Percentiles rank a stretch among this genome's conserved stretches.
These are phyloP conservation scores for Baorangia bicolor DNA, from an alignment of 768 basidiomycete genomes.

Conservation along the genomic window DNA sequence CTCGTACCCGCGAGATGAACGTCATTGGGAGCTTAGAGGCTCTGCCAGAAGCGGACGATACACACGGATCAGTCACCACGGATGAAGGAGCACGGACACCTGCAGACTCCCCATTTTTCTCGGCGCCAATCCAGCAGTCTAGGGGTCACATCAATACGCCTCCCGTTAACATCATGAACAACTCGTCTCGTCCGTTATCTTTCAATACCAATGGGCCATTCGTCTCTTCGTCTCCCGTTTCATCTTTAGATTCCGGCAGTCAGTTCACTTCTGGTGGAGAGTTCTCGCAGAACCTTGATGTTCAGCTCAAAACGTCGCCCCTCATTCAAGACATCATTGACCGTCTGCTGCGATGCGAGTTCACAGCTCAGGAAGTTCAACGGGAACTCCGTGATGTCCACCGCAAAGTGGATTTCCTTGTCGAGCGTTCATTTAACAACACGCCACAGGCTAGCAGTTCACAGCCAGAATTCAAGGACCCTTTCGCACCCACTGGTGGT, in stretches of 20 bases:
- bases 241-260: conserved; percentile 74
- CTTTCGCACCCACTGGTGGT: conserved; percentile 52
- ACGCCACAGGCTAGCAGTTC: conserved; percentile 19
- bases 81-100: conserved; percentile 28
- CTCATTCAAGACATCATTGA: conserved; percentile 74
- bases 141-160: conserved; percentile 46
- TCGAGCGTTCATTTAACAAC: conserved; percentile 58
- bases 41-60: conserved; percentile 56
- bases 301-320: conserved; percentile 74
- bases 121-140: conserved; percentile 36
- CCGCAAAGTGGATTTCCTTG: conserved; percentile 72
- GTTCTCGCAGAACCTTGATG: conserved; percentile 54
- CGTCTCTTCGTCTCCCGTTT: conserved; percentile 72
- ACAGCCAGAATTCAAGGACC: conserved; percentile 82
- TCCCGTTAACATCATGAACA: conserved; percentile 39
- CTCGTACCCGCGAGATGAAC: conserved; percentile 48
- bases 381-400: conserved; percentile 71
- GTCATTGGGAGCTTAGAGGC: conserved; percentile 50
- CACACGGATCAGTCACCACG: conserved; percentile 35
- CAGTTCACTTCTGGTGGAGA: conserved; percentile 54
- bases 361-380: conserved; percentile 67
- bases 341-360: conserved; percentile 70
- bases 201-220: conserved; percentile 46
- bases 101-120: conserved; percentile 39
- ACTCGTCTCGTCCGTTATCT: conserved; percentile 39